Evolutionary conservation across 1,284 basidiomycete species (phyloP), one percentile per base, ranked within the genome.

Genomic region (Boletus semigastroideus): DNA sequence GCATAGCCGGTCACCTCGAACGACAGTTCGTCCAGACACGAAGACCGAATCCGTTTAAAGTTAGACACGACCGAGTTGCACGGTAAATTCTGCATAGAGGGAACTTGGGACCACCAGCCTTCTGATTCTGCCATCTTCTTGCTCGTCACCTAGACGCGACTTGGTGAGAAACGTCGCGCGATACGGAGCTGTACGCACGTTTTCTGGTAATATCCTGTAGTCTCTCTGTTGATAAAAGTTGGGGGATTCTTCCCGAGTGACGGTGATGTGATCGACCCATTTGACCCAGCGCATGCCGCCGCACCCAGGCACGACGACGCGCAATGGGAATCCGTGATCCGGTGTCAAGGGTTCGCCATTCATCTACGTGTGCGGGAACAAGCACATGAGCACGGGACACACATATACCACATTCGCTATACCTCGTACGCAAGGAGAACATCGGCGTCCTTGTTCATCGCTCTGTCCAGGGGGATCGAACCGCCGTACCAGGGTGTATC

Each of bases 201-300:
- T 65, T n/a, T 80, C 74, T 5, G 84, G 84, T 2, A 86, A 69
- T 39, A 87, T 70, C 56, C 80, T 85, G 68, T 87, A 87, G 63
- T 87, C 85, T 5, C 74, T 74, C 62, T 85, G 80, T 58, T 86
- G 83, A 59, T 85, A 87, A 65, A 79, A 86, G 59, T 84, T 86
- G 19, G 76, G 74, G 2, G 83, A 84, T 64, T 87, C 85, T 11
- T 69, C 61, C 0, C 66, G 52, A 5, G 81, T 79, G 46, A 86
- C 61, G 16, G 72, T 70, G 58, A 87, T 80, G 2, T 71, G 78
- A 57, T 87, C 84, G 0, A 88, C 70, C 87, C 87, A 90, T 73
- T 90, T 90, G 17, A 89, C 84, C 84, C 86, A 88, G 16, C 87
- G 79, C 17, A 84, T 88, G 13, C 87, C 87, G 13, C 83, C 75